Percentiles rank a stretch among this genome's conserved stretches.
phyloP scores from a whole-genome alignment of 768 basidiomycete species.

The Panus rudis region DNA sequence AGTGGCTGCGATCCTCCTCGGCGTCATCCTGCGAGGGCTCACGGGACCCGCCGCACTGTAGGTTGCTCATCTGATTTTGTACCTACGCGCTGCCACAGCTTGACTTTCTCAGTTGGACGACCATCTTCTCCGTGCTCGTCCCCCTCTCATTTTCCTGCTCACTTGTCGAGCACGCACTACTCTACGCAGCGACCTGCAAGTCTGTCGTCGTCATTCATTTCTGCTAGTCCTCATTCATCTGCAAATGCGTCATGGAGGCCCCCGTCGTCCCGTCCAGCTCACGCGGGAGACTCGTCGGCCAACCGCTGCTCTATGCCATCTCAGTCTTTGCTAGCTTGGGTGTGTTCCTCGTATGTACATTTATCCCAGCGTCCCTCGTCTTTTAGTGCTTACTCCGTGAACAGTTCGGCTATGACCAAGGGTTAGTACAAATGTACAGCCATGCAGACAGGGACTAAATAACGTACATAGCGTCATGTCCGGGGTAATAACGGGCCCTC shows the following conservation, averaged over 20 bases:
- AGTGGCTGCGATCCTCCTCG: too few species aligned
- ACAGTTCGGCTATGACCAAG: slow-evolving; percentile 85
- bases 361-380: background rate
- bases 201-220: too few species aligned
- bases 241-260: slow-evolving; percentile 50
- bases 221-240: slow-evolving; percentile 6
- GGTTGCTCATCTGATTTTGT: too few species aligned
- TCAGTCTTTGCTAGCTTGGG: slow-evolving; percentile 79
- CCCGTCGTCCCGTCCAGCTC: slow-evolving; percentile 19
- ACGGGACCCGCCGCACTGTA: too few species aligned
- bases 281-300: slow-evolving; percentile 61
- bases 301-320: slow-evolving; percentile 70
- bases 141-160: too few species aligned
- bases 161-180: too few species aligned
- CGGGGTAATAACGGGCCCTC: slow-evolving; percentile 83
- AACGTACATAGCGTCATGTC: slow-evolving; percentile 58
- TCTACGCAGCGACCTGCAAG: too few species aligned
- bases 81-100: too few species aligned
- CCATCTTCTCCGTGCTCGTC: too few species aligned
- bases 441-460: slow-evolving; percentile 10
- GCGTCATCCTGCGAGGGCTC: too few species aligned
- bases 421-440: slow-evolving; percentile 34
- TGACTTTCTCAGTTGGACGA: too few species aligned
- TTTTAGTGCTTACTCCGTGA: background rate
- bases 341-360: slow-evolving; percentile 71